Conservation (phyloP, 106 monocot genomes). For the Amphibolis antarctica region DNA sequence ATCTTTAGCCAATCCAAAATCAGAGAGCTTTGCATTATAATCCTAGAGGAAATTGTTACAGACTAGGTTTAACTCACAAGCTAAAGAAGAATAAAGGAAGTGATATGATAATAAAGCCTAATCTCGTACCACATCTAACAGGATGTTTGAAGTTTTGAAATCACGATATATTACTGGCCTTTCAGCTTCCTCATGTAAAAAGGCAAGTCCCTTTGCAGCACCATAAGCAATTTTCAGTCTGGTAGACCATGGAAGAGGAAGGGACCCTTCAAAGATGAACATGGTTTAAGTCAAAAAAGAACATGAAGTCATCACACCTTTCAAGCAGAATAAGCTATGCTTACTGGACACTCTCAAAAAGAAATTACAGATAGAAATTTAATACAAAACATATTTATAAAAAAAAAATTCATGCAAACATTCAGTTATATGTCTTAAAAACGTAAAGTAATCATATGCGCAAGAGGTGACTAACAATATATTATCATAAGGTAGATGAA, state of each 20-base stretch:
- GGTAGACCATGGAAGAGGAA: constrained; percentile 29
- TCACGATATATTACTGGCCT: constrained; percentile 43
- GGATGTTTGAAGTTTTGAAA: constrained; percentile 42
- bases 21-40: constrained; percentile 45
- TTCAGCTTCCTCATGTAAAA: constrained; percentile 41
- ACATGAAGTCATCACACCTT: too few species aligned
- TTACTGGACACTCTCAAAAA: too few species aligned
- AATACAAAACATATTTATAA: too few species aligned
- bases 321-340: background rate
- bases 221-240: constrained; percentile 42
- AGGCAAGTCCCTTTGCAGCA: constrained; percentile 46
- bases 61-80: background rate
- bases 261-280: constrained; percentile 21
- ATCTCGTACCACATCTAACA: constrained; percentile 31
- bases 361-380: too few species aligned
- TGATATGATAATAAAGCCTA: too few species aligned
- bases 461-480: too few species aligned
- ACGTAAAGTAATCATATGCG: too few species aligned
- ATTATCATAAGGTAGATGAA: too few species aligned
- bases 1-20: constrained; percentile 42
- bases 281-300: background rate
- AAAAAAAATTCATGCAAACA: too few species aligned
- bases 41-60: constrained; percentile 17
- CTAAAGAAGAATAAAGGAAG: background rate
- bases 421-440: too few species aligned